Evolutionary conservation across 2,329 filamentous ascomycete species (phyloP).

Genomic region (Hypoxylon sp.): DNA sequence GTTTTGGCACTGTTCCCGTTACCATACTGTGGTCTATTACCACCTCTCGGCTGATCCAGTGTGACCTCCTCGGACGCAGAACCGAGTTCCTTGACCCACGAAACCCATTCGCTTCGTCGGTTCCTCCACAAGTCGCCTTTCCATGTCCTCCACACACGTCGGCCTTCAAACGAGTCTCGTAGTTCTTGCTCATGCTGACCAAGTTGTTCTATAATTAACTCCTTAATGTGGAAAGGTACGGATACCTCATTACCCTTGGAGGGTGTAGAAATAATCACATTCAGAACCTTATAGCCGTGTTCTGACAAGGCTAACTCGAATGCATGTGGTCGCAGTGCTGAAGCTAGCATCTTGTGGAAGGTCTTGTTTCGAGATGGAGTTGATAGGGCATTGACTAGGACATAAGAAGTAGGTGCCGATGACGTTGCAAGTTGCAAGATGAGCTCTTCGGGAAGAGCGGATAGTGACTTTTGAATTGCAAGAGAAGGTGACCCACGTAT

Average conservation of each 20-base stretch:
- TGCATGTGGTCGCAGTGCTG: conserved; percentile 55
- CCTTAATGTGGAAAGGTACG: conserved; percentile 66
- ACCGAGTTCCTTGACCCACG: conserved; percentile 63
- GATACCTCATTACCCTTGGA: conserved; percentile 58
- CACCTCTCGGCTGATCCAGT: conserved; percentile 23
- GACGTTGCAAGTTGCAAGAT: conserved; percentile 71
- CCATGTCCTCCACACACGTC: conserved; percentile 66
- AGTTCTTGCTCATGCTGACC: conserved; percentile 58
- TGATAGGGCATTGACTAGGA: conserved; percentile 61
- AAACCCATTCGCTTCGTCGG: conserved; percentile 62
- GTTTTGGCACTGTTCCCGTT: conserved; percentile 1
- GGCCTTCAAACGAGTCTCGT: conserved; percentile 62
- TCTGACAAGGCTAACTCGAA: conserved; percentile 59
- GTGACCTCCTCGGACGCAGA: conserved; percentile 29
- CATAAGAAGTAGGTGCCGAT: conserved; percentile 58
- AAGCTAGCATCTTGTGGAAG: conserved; percentile 65
- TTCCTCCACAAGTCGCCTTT: conserved; percentile 66
- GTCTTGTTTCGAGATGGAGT: conserved; percentile 58
- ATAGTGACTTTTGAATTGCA: conserved; percentile 77
- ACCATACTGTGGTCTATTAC: conserved; percentile 7
- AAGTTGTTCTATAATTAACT: conserved; percentile 61
- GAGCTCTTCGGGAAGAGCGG: conserved; percentile 63
- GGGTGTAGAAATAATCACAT: conserved; percentile 58
- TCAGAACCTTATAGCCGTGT: conserved; percentile 61
- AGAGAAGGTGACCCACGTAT: conserved; percentile 74